phyloP scores from a whole-genome alignment of 2,329 filamentous ascomycete genomes.

The Fusarium sp. region DNA sequence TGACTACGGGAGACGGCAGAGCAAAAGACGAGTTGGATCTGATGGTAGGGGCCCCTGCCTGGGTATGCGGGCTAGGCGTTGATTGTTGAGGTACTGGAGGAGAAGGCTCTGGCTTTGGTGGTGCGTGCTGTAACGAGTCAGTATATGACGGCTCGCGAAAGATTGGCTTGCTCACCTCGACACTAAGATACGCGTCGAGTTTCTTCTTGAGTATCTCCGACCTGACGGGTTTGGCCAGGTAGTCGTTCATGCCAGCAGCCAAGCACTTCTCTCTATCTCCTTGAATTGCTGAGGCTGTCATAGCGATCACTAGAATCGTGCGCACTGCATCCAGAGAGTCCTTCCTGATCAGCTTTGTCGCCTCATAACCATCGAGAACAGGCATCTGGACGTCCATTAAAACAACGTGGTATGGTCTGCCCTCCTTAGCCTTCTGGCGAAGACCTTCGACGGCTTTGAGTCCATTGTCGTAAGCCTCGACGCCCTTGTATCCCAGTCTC shows the following conservation, averaged over 20 bases:
- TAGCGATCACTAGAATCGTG: conserved; percentile 91
- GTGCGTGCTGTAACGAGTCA: conserved; percentile 33
- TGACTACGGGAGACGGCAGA: conserved; percentile 16
- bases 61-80: conserved; percentile 19
- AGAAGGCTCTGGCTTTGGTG: conserved; percentile 19
- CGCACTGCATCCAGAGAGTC: conserved; percentile 82
- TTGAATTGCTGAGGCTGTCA: conserved; percentile 95
- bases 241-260: conserved; percentile 98
- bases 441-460: conserved; percentile 88
- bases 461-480: conserved; percentile 91
- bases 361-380: conserved; percentile 90
- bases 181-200: conserved; percentile 69
- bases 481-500: conserved; percentile 82
- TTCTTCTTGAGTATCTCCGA: conserved; percentile 88
- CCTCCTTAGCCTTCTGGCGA: conserved; percentile 76
- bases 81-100: conserved; percentile 7
- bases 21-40: conserved; percentile 22
- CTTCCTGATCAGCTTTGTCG: conserved; percentile 83
- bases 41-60: conserved; percentile 8
- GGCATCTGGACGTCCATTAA: conserved; percentile 99
- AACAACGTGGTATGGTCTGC: conserved; percentile 85
- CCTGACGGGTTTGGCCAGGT: conserved; percentile 93
- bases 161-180: conserved; percentile 45
- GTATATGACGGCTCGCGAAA: background rate
- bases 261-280: conserved; percentile 95